These are phyloP conservation scores for Penicillium steckii DNA, from an alignment of 495 filamentous ascomycete genomes.

Conservation along the genomic window DNA sequence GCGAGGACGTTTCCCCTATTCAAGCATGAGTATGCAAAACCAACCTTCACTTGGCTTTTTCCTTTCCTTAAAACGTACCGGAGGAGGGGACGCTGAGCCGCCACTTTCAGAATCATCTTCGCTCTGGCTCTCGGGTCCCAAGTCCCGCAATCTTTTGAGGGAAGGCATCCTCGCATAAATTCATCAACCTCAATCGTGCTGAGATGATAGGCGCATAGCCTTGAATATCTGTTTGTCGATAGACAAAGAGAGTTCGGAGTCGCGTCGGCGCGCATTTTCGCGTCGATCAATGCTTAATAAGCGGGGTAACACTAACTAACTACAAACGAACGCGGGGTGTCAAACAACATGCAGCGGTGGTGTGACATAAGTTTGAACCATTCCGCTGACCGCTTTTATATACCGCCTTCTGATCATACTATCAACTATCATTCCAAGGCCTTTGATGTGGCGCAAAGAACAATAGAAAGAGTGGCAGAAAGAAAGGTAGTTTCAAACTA, in stretches of 20 bases:
- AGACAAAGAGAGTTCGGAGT: neutral
- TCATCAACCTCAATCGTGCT: neutral
- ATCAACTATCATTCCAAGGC: too few species aligned
- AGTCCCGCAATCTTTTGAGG: slow-evolving; percentile 48
- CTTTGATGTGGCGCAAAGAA: too few species aligned
- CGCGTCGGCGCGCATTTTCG: slow-evolving; percentile 19
- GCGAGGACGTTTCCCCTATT: slow-evolving; percentile 41
- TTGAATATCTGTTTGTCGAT: slow-evolving; percentile 1
- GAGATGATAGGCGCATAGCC: slow-evolving; percentile 2
- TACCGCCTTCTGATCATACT: too few species aligned
- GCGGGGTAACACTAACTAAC: neutral
- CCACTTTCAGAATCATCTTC: slow-evolving; percentile 30
- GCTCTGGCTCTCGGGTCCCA: slow-evolving; percentile 45
- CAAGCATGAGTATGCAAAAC: neutral
- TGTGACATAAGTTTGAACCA: too few species aligned
- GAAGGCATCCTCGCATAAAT: slow-evolving; percentile 32
- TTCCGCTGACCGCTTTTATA: too few species aligned
- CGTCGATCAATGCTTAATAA: slow-evolving; percentile 10
- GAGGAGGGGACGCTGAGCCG: slow-evolving; percentile 41
- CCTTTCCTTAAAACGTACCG: slow-evolving; percentile 33
- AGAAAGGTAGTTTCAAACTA: too few species aligned
- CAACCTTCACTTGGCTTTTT: neutral
- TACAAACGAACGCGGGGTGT: neutral
- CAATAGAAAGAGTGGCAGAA: too few species aligned
- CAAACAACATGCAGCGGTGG: neutral